Base-by-base conservation (phyloP, 768 basidiomycete genomes). In the Mrakia frigida region DNA sequence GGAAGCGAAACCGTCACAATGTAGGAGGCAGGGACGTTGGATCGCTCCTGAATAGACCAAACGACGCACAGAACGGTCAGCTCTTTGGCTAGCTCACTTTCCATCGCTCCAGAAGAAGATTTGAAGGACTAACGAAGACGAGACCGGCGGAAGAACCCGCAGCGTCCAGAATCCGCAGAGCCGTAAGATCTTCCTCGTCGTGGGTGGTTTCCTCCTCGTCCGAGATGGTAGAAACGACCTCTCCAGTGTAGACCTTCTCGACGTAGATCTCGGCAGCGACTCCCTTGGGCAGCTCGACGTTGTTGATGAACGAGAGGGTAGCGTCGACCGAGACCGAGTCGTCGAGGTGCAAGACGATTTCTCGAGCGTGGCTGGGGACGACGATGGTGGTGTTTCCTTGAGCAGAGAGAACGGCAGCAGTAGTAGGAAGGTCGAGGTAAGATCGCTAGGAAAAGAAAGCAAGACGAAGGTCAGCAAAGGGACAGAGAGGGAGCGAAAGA, bases 1-100 rank as follows among this genome's bases (percentile, higher is more conserved):
- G 76, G 71, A 13, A 77, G 71, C 25, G 71, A 39, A 39, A 77
- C 52, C 18, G 63, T 53, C 52, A 77, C 68, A 46, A 73, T 37
- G 71, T 73, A 77, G 25, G 70, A 53, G 2, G 70, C 11, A 52
- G 46, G 31, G 52, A 50, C 35, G 33, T 68, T 37, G 21, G 35
- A 35, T 39, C 39, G 35, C 65, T 35, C 35, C 35, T 41, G 65
- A 10, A n/a, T 9, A 9, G 18, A 0, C 25, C 2, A 23, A 68
- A 65, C 33, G 28, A 43, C 10, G 43, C 33, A 43, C 3, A 35
- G 5, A 65, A 31, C 18, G 37, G 25, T 68, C 65, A 68, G 65
- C 65, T 35, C 9, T 23, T 14, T 25, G 6, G 4, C 46, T 50
- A 50, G 18, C 16, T 50, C n/a, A 28, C 28, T 11, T 0, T 0